phyloP scores from a whole-genome alignment of 2,329 filamentous ascomycete species.

The Aspergillus ibericus region DNA sequence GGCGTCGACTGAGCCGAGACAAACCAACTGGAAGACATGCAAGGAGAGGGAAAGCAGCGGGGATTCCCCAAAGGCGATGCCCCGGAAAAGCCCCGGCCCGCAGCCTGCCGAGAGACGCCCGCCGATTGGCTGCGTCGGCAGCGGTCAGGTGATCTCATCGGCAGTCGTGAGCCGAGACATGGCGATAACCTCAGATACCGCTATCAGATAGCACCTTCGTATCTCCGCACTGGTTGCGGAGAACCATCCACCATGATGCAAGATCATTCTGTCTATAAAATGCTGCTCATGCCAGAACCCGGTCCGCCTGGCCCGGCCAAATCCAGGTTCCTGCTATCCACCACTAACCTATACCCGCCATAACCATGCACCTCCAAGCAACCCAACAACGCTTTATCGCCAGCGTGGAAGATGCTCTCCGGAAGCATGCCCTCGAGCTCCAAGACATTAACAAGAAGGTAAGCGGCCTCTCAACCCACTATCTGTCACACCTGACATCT shows the following conservation, averaged over 20 bases:
- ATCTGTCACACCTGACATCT: not conserved
- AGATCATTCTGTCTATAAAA: not conserved
- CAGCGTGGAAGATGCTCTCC: constrained; percentile 24
- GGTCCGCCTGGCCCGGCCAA: not conserved
- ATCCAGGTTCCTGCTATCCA: too few relatives aligned
- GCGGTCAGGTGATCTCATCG: constrained; percentile 11
- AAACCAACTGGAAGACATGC: not conserved
- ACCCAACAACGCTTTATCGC: constrained; percentile 26
- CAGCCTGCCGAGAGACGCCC: constrained; percentile 13
- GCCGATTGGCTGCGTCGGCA: constrained; percentile 29
- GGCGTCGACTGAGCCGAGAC: not conserved
- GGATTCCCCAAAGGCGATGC: not conserved
- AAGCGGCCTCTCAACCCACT: not conserved
- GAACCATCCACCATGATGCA: not conserved
- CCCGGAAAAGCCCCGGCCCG: not conserved
- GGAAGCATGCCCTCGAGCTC: constrained; percentile 22
- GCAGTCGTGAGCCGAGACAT: not conserved
- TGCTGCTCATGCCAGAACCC: not conserved
- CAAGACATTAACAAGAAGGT: constrained; percentile 29
- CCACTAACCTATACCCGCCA: not conserved
- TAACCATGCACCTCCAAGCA: constrained; percentile 24
- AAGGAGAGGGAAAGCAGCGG: not conserved
- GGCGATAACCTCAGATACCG: too few relatives aligned
- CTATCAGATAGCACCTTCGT: not conserved
- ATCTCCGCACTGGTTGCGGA: not conserved